These are phyloP conservation scores for Botrytis sinoallii DNA, from an alignment of 2,329 filamentous ascomycete species.

Conservation along the genomic window DNA sequence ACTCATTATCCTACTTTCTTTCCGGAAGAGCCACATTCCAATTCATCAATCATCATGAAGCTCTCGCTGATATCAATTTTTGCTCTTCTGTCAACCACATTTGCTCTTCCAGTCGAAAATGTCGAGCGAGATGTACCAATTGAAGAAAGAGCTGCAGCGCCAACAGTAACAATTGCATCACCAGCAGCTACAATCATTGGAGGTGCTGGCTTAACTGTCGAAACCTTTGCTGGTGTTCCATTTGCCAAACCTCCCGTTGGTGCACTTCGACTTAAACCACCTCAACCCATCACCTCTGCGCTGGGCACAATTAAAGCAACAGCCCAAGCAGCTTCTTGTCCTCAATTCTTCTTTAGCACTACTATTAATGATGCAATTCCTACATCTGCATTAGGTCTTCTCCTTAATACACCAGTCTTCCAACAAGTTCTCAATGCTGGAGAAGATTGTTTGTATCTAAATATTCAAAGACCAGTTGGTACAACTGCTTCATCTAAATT, in stretches of 20 bases:
- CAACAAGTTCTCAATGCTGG: conserved; percentile 51
- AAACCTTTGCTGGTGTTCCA: conserved; percentile 69
- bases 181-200: conserved; percentile 25
- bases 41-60: conserved; percentile 14
- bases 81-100: background rate
- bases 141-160: conserved; percentile 5
- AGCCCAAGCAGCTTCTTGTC: conserved; percentile 59
- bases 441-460: conserved; percentile 64
- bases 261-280: conserved; percentile 64
- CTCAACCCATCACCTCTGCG: conserved; percentile 54
- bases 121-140: background rate
- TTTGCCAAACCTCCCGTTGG: conserved; percentile 70
- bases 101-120: conserved; percentile 3
- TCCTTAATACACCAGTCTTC: conserved; percentile 57
- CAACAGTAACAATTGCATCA: conserved; percentile 22
- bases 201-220: conserved; percentile 43
- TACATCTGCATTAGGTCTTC: conserved; percentile 45
- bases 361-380: conserved; percentile 40
- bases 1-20: background rate
- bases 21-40: background rate
- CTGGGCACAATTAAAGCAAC: conserved; percentile 62
- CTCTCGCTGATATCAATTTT: background rate
- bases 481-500: conserved; percentile 54
- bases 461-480: conserved; percentile 57
- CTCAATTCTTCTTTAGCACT: conserved; percentile 65